phyloP scores from a whole-genome alignment of 257 asterid species.

The Solanum appendiculatum region DNA sequence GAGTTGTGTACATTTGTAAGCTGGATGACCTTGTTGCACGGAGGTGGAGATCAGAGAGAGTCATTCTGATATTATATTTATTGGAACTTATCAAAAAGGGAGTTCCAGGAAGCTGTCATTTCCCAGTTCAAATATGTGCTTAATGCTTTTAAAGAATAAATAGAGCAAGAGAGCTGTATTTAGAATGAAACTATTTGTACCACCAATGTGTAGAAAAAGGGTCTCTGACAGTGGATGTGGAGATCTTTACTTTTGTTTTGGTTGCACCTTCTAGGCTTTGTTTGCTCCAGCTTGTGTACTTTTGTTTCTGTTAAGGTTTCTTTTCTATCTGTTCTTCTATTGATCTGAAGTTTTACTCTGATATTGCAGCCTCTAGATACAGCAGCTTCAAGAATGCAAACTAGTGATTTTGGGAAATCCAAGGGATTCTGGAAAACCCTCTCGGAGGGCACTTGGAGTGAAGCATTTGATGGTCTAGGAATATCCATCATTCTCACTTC shows the following conservation, averaged over 20 bases:
- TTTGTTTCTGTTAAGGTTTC: not conserved
- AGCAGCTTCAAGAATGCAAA: constrained; percentile 94
- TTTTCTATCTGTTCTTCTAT: not conserved
- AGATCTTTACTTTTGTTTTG: not conserved
- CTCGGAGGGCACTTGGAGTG: constrained; percentile 74
- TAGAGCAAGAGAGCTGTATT: not conserved
- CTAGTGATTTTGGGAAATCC: constrained; percentile 81
- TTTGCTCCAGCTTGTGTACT: not conserved
- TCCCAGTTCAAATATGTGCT: not conserved
- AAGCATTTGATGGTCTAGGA: constrained; percentile 79
- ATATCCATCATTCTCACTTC: constrained; percentile 82
- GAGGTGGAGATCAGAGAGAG: not conserved
- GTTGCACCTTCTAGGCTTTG: not conserved
- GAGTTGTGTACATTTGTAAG: not conserved
- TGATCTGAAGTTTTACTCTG: not conserved
- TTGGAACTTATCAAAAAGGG: not conserved
- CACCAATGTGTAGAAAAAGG: not conserved
- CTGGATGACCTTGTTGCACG: not conserved
- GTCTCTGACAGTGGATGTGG: not conserved
- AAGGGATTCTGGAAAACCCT: constrained; percentile 72
- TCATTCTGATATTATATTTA: not conserved
- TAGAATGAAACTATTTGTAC: not conserved
- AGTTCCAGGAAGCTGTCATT: not conserved
- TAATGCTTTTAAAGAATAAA: not conserved
- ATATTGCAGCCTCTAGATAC: constrained; percentile 81